A percentile compares a stretch with the other conserved stretches of the same genome.
Conservation (phyloP, 257 asterid species). For the Solanum medicagineum region DNA sequence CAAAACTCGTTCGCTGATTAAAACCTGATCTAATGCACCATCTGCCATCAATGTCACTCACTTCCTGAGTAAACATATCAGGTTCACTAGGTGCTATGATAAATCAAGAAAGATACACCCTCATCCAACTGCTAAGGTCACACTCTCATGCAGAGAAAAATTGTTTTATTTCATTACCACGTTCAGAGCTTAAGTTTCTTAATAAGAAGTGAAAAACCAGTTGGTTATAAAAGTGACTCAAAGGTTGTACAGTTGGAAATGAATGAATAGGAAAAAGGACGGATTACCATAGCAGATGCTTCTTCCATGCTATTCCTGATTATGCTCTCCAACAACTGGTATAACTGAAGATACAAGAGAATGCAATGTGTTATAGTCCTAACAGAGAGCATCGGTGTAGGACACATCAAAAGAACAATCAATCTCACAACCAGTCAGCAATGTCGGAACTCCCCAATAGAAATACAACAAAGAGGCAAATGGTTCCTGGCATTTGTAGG, state of each 20-base stretch:
- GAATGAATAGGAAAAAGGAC: background rate
- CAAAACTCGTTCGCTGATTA: conserved; percentile 33
- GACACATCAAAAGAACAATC: background rate
- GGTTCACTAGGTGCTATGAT: background rate
- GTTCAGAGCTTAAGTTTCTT: background rate
- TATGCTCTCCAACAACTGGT: conserved; percentile 66
- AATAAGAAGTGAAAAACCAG: background rate
- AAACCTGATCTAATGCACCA: conserved; percentile 75
- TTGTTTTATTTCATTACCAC: background rate
- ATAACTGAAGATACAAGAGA: conserved; percentile 38
- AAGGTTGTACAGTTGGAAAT: background rate
- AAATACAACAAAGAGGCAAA: background rate
- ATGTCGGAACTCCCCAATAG: background rate
- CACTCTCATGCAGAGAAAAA: background rate
- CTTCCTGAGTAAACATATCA: conserved; percentile 38
- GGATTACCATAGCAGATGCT: conserved; percentile 46
- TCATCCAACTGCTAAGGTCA: background rate
- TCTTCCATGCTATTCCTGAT: conserved; percentile 59
- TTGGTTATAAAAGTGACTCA: background rate
- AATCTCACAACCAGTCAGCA: background rate
- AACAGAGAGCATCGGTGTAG: background rate
- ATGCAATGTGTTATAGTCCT: background rate
- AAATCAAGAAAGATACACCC: background rate
- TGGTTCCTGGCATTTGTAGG: background rate
- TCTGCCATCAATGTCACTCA: conserved; percentile 68